These are phyloP conservation scores for Tetragonia tetragonoides DNA, from an alignment of 148 eudicot genomes.

Conservation along the genomic window DNA sequence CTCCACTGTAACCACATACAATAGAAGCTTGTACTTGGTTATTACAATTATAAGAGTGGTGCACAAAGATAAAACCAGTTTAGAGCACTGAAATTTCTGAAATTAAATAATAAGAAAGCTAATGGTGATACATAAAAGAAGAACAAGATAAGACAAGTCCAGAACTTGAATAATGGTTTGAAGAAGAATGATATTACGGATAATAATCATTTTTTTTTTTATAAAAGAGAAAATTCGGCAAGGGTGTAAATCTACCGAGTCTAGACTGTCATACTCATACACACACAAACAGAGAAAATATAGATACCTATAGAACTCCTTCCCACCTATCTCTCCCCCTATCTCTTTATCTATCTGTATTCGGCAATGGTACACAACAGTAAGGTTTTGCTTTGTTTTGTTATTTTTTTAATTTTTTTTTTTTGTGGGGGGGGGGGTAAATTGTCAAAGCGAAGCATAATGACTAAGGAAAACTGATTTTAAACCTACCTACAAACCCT, in stretches of 20 bases:
- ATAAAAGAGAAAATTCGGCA: background rate
- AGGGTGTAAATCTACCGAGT: background rate
- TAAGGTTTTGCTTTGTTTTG: background rate
- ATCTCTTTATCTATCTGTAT: background rate
- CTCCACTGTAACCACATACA: constrained; percentile 61
- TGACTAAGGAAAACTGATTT: background rate
- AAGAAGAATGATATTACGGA: background rate
- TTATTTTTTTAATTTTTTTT: background rate
- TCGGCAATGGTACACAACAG: background rate
- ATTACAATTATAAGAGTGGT: background rate
- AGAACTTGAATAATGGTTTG: background rate
- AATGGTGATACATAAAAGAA: background rate
- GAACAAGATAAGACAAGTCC: too few relatives aligned
- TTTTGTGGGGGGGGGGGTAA: background rate
- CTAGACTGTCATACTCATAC: background rate
- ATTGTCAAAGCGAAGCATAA: background rate
- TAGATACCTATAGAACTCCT: background rate
- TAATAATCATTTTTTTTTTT: background rate
- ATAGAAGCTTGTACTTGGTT: background rate
- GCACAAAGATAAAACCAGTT: too few relatives aligned
- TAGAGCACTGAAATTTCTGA: background rate
- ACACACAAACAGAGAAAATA: background rate
- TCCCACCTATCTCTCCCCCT: background rate
- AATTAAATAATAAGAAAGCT: background rate
- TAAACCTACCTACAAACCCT: background rate